Conservation (phyloP, 1,139 yeast species). For the Saccharomyces hybrid region DNA sequence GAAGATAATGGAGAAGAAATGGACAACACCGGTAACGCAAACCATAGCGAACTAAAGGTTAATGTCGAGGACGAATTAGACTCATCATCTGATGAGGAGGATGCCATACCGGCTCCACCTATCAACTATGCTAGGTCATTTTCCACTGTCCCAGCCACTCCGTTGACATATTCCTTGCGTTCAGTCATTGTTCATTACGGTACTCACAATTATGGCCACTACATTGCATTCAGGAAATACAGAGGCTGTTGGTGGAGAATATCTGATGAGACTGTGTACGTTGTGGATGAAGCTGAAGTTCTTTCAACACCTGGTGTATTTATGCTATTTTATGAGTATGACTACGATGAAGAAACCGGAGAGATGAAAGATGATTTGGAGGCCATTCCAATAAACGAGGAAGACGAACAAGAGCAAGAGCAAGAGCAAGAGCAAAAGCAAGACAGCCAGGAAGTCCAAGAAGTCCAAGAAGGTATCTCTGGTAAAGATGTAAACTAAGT, state of each 20-base stretch:
- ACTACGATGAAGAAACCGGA: conserved; percentile 34
- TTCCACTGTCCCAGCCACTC: conserved; percentile 33
- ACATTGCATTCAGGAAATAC: conserved; percentile 72
- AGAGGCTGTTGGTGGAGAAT: conserved; percentile 93
- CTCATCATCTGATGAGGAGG: conserved; percentile 11
- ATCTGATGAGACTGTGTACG: conserved; percentile 79
- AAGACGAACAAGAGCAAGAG: conserved; percentile 12
- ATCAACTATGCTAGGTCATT: conserved; percentile 12
- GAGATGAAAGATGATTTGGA: conserved; percentile 29
- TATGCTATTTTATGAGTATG: conserved; percentile 80
- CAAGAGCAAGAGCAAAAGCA: background rate
- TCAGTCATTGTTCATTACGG: conserved; percentile 91
- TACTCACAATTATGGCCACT: conserved; percentile 92
- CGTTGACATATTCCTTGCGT: conserved; percentile 57
- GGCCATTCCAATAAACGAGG: conserved; percentile 11
- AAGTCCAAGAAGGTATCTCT: background rate
- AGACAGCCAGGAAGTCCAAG: background rate
- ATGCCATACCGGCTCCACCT: conserved; percentile 5
- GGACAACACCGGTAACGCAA: conserved; percentile 8
- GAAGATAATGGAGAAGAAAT: conserved; percentile 7
- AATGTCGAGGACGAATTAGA: conserved; percentile 2
- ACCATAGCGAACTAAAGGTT: conserved; percentile 12
- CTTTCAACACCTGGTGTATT: conserved; percentile 79
- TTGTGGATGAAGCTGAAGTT: conserved; percentile 74
- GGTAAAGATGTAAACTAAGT: background rate